Base-by-base conservation (phyloP, 1,139 yeast genomes). In the Debaryomyces subglobosus region DNA sequence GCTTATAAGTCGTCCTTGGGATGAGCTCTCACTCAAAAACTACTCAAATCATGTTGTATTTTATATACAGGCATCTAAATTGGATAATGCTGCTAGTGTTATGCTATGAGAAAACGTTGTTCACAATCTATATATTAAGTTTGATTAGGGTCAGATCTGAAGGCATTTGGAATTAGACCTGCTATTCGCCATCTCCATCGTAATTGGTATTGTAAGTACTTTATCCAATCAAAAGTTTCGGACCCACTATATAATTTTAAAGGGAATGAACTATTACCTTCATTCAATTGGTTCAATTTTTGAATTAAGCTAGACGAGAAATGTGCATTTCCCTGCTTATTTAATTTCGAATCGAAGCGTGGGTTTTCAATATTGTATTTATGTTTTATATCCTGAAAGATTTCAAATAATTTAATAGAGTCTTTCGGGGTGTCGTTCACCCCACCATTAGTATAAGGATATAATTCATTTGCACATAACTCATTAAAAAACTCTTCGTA, bases 401-500 rank as follows among this genome's bases (percentile, higher is more conserved):
- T 64, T 21, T 54, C 54, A 35, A 64, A 49, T 20, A 68, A 55
- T 36, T 59, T 62, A 33, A 54, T 39, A 29, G 45, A 54, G 50
- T 33, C 47, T 53, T 51, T 41, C 45, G 12, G 1, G 6, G 20
- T 32, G 3, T 32, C 37, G 3, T 24, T 8, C 4, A 4, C 13
- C 10, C 12, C n/a, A 23, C 24, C n/a, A 6, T 13, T 36, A 3
- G 23, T 15, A 16, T 15, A 21, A 3, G 21, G 15, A 18, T 44
- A n/a, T n/a, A 44, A 20, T 32, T 49, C 45, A 23, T 39, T 44
- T 12, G 27, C 24, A 43, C 44, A 46, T 10, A 65, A 55, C 49
- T 71, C 78, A 47, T 71, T 72, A 32, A 78, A 71, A 35, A 83
- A 74, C 39, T 69, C 71, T 57, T 84, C 89, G 60, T 84, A 84